These are phyloP conservation scores for Kodamaea jinghongensis DNA, from an alignment of 805 yeast genomes.

Conservation along the genomic window DNA sequence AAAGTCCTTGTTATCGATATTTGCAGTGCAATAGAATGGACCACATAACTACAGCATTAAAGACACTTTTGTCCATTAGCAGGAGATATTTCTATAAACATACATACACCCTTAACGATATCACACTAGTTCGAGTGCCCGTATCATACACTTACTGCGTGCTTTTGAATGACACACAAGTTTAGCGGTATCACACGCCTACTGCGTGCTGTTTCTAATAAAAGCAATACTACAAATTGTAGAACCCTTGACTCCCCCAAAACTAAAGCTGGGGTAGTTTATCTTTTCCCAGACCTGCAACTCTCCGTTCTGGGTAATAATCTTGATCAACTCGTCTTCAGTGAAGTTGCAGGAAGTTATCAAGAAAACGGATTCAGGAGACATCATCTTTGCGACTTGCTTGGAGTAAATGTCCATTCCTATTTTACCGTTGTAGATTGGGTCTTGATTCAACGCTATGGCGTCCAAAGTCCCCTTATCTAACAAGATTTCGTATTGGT, in stretches of 20 bases:
- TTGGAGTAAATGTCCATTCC: conserved; percentile 60
- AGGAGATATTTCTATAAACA: too few relatives aligned
- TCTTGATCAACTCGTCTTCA: conserved; percentile 61
- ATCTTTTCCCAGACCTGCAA: conserved; percentile 64
- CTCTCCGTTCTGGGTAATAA: conserved; percentile 46
- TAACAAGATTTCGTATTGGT: conserved; percentile 65
- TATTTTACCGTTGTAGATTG: conserved; percentile 39
- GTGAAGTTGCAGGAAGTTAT: conserved; percentile 96
- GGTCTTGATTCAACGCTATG: conserved; percentile 74
- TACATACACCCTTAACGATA: too few relatives aligned
- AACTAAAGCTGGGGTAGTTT: conserved; percentile 76
- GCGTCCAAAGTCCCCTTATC: conserved; percentile 99
- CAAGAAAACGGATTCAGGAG: conserved; percentile 54
- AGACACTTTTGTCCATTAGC: too few relatives aligned
- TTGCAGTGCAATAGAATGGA: too few relatives aligned
- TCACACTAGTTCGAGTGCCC: too few relatives aligned
- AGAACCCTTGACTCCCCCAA: conserved; percentile 87
- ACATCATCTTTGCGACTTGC: conserved; percentile 57
- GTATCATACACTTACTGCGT: too few relatives aligned
- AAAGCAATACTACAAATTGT: conserved; percentile 88
- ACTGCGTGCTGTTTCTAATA: conserved; percentile 26
- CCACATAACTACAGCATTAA: too few relatives aligned
- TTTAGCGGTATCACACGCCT: too few relatives aligned
- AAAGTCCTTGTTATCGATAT: too few relatives aligned
- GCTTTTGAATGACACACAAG: too few relatives aligned